Conservation (phyloP, 2,329 filamentous ascomycete species). For the Penicillium glabrum region DNA sequence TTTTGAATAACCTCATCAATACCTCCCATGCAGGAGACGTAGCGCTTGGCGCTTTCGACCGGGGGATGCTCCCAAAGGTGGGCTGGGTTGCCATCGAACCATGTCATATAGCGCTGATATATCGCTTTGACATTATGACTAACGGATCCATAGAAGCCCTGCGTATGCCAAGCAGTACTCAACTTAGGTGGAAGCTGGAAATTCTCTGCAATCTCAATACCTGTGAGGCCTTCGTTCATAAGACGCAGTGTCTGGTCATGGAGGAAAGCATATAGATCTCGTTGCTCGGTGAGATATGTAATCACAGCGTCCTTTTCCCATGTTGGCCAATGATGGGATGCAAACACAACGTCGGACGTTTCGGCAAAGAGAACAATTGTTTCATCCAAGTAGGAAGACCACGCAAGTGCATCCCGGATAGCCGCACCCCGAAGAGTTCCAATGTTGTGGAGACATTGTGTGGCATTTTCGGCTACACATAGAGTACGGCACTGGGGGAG, state of each 20-base stretch:
- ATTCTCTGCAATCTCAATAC: slow-evolving; percentile 40
- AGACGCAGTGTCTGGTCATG: slow-evolving; percentile 43
- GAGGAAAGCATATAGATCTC: slow-evolving; percentile 42
- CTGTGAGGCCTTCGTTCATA: slow-evolving; percentile 38
- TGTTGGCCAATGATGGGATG: slow-evolving; percentile 43
- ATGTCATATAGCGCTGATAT: slow-evolving; percentile 22
- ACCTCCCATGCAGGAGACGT: background rate
- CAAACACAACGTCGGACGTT: slow-evolving; percentile 35
- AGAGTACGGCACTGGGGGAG: slow-evolving; percentile 41
- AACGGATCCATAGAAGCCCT: slow-evolving; percentile 37
- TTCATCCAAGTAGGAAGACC: slow-evolving; percentile 23
- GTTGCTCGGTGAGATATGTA: slow-evolving; percentile 25
- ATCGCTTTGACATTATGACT: slow-evolving; percentile 13
- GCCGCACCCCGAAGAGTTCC: slow-evolving; percentile 42
- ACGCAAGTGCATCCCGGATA: slow-evolving; percentile 8
- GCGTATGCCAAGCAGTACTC: slow-evolving; percentile 26
- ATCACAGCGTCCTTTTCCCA: slow-evolving; percentile 26
- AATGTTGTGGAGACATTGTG: slow-evolving; percentile 45
- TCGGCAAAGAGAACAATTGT: slow-evolving; percentile 33
- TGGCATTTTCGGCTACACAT: slow-evolving; percentile 41
- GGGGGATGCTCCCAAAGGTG: slow-evolving; percentile 9
- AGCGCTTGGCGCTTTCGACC: background rate
- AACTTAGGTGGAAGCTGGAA: slow-evolving; percentile 33
- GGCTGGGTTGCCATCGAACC: slow-evolving; percentile 18
- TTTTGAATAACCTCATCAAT: background rate